Percentiles rank a stretch among this genome's conserved stretches.
Conservation (phyloP, 228 moss, liverwort and hornwort genomes). For the Sphagnum magellanicum region DNA sequence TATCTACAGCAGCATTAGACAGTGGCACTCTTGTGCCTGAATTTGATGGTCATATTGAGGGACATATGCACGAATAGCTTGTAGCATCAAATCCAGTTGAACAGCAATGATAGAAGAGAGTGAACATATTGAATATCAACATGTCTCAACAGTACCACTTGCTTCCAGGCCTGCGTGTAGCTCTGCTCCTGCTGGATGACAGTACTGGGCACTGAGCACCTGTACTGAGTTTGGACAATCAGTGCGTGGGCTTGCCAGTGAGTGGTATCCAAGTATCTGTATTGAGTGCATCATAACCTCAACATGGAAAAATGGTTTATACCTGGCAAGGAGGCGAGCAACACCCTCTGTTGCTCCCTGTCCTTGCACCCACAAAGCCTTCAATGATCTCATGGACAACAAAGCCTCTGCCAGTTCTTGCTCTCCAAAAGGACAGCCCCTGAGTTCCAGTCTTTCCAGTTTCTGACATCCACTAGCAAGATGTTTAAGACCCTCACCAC, state of each 20-base stretch:
- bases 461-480: slow-evolving; percentile 61
- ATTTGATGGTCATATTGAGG: too few relatives aligned
- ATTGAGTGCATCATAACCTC: slow-evolving; percentile 23
- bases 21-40: too few relatives aligned
- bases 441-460: slow-evolving; percentile 70
- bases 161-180: too few relatives aligned
- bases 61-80: too few relatives aligned
- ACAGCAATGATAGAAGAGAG: too few relatives aligned
- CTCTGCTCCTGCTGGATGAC: too few relatives aligned
- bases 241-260: slow-evolving; percentile 40
- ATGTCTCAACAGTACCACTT: too few relatives aligned
- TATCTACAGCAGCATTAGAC: too few relatives aligned
- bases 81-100: too few relatives aligned
- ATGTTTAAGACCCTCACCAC: slow-evolving; percentile 42
- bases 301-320: slow-evolving; percentile 34
- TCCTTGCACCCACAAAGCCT: slow-evolving; percentile 68
- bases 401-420: slow-evolving; percentile 31
- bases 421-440: slow-evolving; percentile 68
- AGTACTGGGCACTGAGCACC: too few relatives aligned
- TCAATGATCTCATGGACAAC: slow-evolving; percentile 21
- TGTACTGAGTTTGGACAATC: slow-evolving; percentile 40
- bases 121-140: too few relatives aligned
- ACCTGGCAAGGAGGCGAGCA: slow-evolving; percentile 31
- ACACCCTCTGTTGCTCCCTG: slow-evolving; percentile 29
- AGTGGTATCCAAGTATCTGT: slow-evolving; percentile 53